phyloP scores from a whole-genome alignment of 1,284 basidiomycete species.

The Schizophyllum amplum region DNA sequence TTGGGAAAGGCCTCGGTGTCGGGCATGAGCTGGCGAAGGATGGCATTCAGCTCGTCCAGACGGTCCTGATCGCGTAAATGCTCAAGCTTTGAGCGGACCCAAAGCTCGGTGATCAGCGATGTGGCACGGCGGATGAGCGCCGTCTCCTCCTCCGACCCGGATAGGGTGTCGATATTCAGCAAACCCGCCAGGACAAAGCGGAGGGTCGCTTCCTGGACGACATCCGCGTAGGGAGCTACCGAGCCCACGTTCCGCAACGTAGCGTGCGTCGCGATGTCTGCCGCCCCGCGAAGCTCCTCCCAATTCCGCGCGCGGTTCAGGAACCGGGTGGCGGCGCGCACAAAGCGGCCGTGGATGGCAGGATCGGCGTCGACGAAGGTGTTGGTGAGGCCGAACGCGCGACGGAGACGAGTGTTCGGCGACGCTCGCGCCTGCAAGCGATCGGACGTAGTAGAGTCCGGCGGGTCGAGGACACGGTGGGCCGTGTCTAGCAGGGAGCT shows the following conservation, averaged over 20 bases:
- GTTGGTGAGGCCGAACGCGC: constrained; percentile 33
- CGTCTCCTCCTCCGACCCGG: constrained; percentile 13
- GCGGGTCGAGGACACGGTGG: constrained; percentile 22
- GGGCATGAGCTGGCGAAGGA: constrained; percentile 31
- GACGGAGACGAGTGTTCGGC: constrained; percentile 35
- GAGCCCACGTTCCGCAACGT: constrained; percentile 14
- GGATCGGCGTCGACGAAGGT: constrained; percentile 28
- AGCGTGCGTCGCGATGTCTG: constrained; percentile 23
- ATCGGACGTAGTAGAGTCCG: constrained; percentile 8
- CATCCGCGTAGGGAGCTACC: constrained; percentile 24
- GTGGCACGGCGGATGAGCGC: constrained; percentile 23
- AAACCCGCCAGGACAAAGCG: constrained; percentile 32
- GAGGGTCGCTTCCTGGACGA: constrained; percentile 36
- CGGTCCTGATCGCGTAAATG: constrained; percentile 7
- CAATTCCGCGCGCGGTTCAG: constrained; percentile 21
- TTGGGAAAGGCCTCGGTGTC: constrained; percentile 22
- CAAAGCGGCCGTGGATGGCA: constrained; percentile 25
- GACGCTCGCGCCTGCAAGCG: constrained; percentile 29
- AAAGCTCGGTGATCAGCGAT: constrained; percentile 30
- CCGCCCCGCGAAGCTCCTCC: constrained; percentile 22
- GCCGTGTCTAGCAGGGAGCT: neutral
- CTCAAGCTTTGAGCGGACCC: constrained; percentile 31
- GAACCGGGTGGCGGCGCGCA: constrained; percentile 19
- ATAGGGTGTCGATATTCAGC: constrained; percentile 14
- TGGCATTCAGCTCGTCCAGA: constrained; percentile 16